phyloP scores from a whole-genome alignment of 495 filamentous ascomycete genomes.

The Aspergillus cavernicola region DNA sequence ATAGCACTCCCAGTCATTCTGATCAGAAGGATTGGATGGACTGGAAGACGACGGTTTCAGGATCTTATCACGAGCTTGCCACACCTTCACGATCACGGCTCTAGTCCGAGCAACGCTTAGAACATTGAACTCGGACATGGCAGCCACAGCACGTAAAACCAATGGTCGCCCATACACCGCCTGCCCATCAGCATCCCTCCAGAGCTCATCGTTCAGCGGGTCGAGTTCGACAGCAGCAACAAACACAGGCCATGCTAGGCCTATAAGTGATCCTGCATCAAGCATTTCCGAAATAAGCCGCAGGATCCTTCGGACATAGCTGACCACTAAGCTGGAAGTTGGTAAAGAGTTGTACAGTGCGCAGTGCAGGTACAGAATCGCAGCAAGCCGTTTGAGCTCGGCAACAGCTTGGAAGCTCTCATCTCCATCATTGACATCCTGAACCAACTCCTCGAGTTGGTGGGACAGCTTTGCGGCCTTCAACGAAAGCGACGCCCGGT shows the following conservation, averaged over 20 bases:
- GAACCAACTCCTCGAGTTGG: conserved; percentile 32
- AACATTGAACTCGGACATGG: conserved; percentile 39
- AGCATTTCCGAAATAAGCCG: conserved; percentile 33
- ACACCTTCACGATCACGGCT: conserved; percentile 40
- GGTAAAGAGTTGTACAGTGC: conserved; percentile 38
- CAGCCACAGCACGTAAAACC: conserved; percentile 36
- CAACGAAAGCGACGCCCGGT: conserved; percentile 21
- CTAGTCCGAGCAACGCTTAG: conserved; percentile 40
- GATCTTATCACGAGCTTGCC: conserved; percentile 40
- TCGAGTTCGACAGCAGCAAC: conserved; percentile 45
- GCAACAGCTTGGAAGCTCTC: conserved; percentile 35
- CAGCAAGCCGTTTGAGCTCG: conserved; percentile 41
- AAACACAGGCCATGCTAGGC: conserved; percentile 44
- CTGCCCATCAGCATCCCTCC: conserved; percentile 17
- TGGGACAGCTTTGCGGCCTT: conserved; percentile 29
- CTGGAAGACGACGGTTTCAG: conserved; percentile 20
- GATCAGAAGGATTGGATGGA: conserved; percentile 1
- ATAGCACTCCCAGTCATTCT: conserved; percentile 44
- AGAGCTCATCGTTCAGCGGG: conserved; percentile 36
- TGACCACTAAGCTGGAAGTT: conserved; percentile 32
- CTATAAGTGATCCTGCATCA: conserved; percentile 25
- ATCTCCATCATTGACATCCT: conserved; percentile 31
- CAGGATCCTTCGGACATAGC: conserved; percentile 35
- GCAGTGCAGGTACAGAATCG: conserved; percentile 41
- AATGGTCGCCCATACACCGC: conserved; percentile 33